Conservation (phyloP, 768 basidiomycete genomes). For the Phylloporus rhodoxanthus region DNA sequence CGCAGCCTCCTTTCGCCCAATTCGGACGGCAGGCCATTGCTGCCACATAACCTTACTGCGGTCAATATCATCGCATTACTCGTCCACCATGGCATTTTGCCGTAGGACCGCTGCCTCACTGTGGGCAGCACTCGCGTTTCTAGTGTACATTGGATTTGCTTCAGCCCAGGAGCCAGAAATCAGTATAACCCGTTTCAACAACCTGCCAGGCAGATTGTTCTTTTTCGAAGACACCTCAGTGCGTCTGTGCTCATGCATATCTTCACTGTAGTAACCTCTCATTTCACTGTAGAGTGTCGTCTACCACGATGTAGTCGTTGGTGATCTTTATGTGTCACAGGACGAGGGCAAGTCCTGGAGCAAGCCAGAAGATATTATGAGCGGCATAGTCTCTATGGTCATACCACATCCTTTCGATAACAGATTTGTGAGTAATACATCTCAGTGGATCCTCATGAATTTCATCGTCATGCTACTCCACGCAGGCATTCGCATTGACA, state of each 20-base stretch:
- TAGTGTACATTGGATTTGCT: constrained; percentile 17
- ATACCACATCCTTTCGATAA: constrained; percentile 86
- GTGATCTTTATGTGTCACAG: constrained; percentile 69
- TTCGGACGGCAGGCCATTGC: not conserved
- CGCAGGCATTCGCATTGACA: constrained; percentile 83
- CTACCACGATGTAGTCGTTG: constrained; percentile 69
- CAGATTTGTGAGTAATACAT: constrained; percentile 47
- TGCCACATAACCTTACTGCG: constrained; percentile 3
- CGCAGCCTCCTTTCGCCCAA: constrained; percentile 5
- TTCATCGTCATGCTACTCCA: not conserved
- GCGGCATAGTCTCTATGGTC: constrained; percentile 61
- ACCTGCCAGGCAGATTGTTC: constrained; percentile 70
- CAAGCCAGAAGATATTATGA: constrained; percentile 43
- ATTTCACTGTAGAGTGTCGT: constrained; percentile 49
- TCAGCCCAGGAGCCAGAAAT: constrained; percentile 45
- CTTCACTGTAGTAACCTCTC: not conserved
- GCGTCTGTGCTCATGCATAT: constrained; percentile 27
- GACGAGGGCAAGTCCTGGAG: constrained; percentile 82
- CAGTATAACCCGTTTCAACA: constrained; percentile 51
- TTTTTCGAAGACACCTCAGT: constrained; percentile 94
- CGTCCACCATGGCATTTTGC: constrained; percentile 26
- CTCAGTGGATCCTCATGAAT: not conserved
- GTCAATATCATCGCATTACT: constrained; percentile 8
- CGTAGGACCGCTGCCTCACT: constrained; percentile 24
- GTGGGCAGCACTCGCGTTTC: constrained; percentile 21